phyloP scores from a whole-genome alignment of 768 basidiomycete species.

The Suillus lakei region DNA sequence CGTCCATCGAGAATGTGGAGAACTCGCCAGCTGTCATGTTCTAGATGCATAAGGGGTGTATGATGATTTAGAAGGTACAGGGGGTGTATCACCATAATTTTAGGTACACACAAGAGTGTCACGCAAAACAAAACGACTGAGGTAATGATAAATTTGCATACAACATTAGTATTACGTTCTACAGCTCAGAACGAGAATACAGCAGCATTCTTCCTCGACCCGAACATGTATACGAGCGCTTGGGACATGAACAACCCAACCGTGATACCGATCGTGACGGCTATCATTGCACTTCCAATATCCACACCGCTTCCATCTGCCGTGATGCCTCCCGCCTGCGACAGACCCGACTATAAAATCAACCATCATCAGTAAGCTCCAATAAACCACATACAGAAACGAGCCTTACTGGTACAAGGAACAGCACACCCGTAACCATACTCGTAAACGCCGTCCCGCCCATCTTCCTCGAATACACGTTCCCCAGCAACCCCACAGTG shows the following conservation, averaged over 20 bases:
- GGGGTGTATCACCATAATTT: constrained; percentile 4
- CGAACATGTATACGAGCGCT: constrained; percentile 86
- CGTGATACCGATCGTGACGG: constrained; percentile 90
- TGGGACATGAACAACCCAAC: constrained; percentile 90
- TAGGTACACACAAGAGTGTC: background rate
- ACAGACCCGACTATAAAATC: constrained; percentile 69
- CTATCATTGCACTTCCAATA: constrained; percentile 86
- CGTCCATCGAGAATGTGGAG: constrained; percentile 87
- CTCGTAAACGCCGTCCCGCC: constrained; percentile 88
- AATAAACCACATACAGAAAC: constrained; percentile 2
- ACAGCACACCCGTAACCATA: constrained; percentile 89
- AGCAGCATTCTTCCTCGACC: constrained; percentile 80
- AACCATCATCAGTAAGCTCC: constrained; percentile 6
- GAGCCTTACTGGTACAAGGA: constrained; percentile 77
- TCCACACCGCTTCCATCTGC: constrained; percentile 83
- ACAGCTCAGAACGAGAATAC: constrained; percentile 74
- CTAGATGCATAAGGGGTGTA: constrained; percentile 41
- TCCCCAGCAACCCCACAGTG: constrained; percentile 77
- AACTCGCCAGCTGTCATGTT: constrained; percentile 91
- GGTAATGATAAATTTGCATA: background rate
- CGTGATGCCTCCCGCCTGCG: constrained; percentile 84
- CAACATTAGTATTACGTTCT: constrained; percentile 6
- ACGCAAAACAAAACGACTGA: background rate
- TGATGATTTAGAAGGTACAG: constrained; percentile 12
- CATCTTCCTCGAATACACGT: constrained; percentile 81